Evolutionary conservation across 805 yeast genomes (phyloP), one percentile per base, ranked within the genome.

Genomic region (Isabelozyma gotoi): DNA sequence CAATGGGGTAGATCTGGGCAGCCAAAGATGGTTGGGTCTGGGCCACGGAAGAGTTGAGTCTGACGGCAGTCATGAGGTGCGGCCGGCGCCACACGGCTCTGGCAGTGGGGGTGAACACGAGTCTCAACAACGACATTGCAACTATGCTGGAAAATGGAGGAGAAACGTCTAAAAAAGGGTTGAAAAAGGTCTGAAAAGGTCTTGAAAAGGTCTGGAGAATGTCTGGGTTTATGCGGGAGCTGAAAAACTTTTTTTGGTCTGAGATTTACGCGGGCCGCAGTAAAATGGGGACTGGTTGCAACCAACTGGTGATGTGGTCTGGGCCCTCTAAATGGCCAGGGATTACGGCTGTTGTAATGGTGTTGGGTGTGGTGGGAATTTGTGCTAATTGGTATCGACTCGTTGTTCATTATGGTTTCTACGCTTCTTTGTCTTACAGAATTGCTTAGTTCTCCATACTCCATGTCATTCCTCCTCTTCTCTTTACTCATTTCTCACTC

Each of bases 1-100:
- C 56, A 40, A 67, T 49, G 7, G 76, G 77, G 46, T 49, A 69
- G 12, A 71, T 52, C 50, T 68, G 69, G 4, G 73, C 67, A 27
- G 66, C 51, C 42, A 67, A 57, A 40, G n/a, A n/a, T n/a, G n/a
- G n/a, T n/a, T n/a, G 8, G 29, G 29, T 10, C 29, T 60, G 47
- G 43, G 39, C 11, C 17, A 15, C 36, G 29, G 4, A 10, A 7
- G 29, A 24, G 8, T 24, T 21, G 36, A 39, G 19, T 32, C 42
- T n/a, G 31, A 24, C 16, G 11, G 19, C 20, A 14, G 14, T 21
- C 14, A 31, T 36, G 10, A 37, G 20, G 10, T 24, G 20, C 3
- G 20, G 18, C 2, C 18, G 38, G 27, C 29, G 29, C n/a, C 8
- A 24, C 29, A 24, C 3, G n/a, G 10, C 2, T 24, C 29, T 24